Evolutionary conservation across 2,329 filamentous ascomycete genomes (phyloP), one percentile per base, ranked within the genome.

Genomic region (Colletotrichum sp.): DNA sequence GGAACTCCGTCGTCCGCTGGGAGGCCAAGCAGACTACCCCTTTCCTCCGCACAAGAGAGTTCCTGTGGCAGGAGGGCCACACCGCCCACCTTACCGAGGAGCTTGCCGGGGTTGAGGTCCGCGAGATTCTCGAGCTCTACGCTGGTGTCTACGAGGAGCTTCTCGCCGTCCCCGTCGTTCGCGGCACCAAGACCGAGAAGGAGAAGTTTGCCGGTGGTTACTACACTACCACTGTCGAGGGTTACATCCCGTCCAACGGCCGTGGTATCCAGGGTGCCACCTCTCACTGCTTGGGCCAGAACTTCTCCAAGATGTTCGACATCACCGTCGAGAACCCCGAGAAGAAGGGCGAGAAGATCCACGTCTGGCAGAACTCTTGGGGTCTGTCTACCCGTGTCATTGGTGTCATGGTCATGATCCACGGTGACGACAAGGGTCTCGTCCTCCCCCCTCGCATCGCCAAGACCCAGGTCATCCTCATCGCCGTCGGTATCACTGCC

Each of bases 361-460:
- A 96, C 83, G 96, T 99, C 73, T 99, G 96, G 96, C 97, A 99
- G 85, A 99, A 99, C 89, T 98, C 96, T 16, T 99, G 97, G 97
- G 97, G 97, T 86, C 92, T 99, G 77, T 99, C 96, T 2, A 99
- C 97, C 71, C 95, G 97, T 84, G 95, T 96, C 73, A 98, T 99
- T 79, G 98, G 97, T 88, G 96, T 99, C 84, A 99, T 99, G 96
- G 95, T 98, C 82, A 97, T 99, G 93, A 96, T 98, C 77, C 97
- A 99, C 87, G 94, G 96, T 81, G 97, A 99, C 84, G 94, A 99
- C 88, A 96, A 96, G 86, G 97, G 97, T 78, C 90, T 99, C 21
- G 96, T 99, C 77, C 92, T 99, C 68, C 97, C 97, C 83, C 97
- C 97, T 55, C 92, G 96, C 72, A 95, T 99, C 68, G 93, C 96